Percentiles rank a stretch among this genome's conserved stretches.
These are phyloP conservation scores for Ligustrum vulgare DNA, from an alignment of 257 asterid genomes.

Conservation along the genomic window DNA sequence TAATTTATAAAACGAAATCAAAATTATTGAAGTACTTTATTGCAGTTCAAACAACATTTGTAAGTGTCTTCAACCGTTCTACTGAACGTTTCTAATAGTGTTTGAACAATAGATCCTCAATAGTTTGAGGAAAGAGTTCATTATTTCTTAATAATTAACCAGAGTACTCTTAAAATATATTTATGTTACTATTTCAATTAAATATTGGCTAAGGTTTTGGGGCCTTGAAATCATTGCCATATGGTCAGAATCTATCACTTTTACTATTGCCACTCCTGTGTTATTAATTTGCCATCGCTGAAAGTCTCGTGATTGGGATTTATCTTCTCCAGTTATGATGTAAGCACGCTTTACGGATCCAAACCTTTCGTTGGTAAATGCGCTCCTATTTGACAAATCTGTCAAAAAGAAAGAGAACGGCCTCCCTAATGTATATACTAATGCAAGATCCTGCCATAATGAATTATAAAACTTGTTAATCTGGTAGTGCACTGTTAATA, in stretches of 20 bases:
- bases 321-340: constrained; percentile 36
- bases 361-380: constrained; percentile 37
- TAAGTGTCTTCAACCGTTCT: no score
- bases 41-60: no score
- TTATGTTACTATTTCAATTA: constrained; percentile 30
- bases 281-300: constrained; percentile 49
- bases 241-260: constrained; percentile 49
- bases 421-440: constrained; percentile 45
- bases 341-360: constrained; percentile 52
- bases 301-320: constrained; percentile 30
- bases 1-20: no score
- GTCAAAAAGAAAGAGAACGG: constrained; percentile 38
- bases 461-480: background rate
- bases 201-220: constrained; percentile 25
- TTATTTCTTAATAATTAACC: no score
- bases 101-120: no score
- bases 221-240: constrained; percentile 53
- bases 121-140: no score
- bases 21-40: no score
- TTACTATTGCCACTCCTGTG: constrained; percentile 34
- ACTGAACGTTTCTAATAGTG: no score
- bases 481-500: no score
- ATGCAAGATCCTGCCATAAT: constrained; percentile 45
- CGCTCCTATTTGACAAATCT: constrained; percentile 34
- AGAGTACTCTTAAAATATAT: background rate